These are phyloP conservation scores for Rhinocladiella mackenziei DNA, from an alignment of 2,329 filamentous ascomycete species.

Conservation along the genomic window DNA sequence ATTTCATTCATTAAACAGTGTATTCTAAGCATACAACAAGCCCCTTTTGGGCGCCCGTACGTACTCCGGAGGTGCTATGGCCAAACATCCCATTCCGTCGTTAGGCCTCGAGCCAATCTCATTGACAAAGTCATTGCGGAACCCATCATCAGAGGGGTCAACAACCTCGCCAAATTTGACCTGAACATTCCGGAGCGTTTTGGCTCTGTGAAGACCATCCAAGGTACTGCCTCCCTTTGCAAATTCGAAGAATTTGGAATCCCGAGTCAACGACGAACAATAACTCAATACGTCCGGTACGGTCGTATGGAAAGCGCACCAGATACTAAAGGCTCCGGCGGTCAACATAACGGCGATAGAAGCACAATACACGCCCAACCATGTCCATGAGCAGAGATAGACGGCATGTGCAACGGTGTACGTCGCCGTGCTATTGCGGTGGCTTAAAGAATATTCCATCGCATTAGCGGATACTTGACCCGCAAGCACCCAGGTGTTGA, in stretches of 20 bases:
- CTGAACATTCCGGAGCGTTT: conserved; percentile 8
- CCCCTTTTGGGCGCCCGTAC: conserved; percentile 10
- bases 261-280: conserved; percentile 20
- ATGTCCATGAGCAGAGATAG: conserved; percentile 15
- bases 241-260: conserved; percentile 14
- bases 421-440: conserved; percentile 4
- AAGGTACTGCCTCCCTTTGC: conserved; percentile 14
- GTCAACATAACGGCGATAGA: conserved; percentile 20
- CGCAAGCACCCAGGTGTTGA: conserved; percentile 22
- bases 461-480: conserved; percentile 15
- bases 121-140: conserved; percentile 15
- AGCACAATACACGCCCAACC: conserved; percentile 15
- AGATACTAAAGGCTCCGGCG: conserved; percentile 19
- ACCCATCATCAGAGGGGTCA: conserved; percentile 2
- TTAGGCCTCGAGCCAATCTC: not conserved
- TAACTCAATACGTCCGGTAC: conserved; percentile 23
- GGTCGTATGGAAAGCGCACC: conserved; percentile 15
- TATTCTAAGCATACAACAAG: conserved; percentile 5
- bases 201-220: conserved; percentile 7
- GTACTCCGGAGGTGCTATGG: conserved; percentile 14
- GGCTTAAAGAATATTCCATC: conserved; percentile 9
- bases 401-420: conserved; percentile 10
- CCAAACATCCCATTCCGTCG: conserved; percentile 1
- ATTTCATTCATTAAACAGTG: not conserved
- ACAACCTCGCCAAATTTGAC: conserved; percentile 17